A percentile compares a stretch with the other conserved stretches of the same genome.
phyloP scores from a whole-genome alignment of 2,329 filamentous ascomycete genomes.

The Microascus cirrosus region DNA sequence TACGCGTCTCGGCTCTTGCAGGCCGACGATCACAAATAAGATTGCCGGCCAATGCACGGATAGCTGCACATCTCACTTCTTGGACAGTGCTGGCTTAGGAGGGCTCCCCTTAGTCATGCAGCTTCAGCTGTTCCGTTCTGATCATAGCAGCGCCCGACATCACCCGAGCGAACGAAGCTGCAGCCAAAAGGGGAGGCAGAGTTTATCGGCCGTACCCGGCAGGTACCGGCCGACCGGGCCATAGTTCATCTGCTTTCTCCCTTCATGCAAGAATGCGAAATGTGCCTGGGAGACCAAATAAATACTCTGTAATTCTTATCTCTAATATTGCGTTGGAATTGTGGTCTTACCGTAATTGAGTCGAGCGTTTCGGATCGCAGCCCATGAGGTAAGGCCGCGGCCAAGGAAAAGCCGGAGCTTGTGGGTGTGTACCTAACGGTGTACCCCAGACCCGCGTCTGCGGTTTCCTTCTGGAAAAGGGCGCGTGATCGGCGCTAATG shows the following conservation, averaged over 20 bases:
- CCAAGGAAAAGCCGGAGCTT: not conserved
- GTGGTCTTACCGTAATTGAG: not conserved
- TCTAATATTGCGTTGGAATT: not conserved
- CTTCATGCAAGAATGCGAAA: not conserved
- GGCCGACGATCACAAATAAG: not conserved
- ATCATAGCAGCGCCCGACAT: not conserved
- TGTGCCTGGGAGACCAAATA: not conserved
- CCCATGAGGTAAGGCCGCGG: not conserved
- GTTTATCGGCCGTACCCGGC: not conserved
- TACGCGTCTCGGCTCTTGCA: not conserved
- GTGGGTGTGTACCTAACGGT: not conserved
- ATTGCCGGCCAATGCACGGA: not conserved
- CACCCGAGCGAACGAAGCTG: not conserved
- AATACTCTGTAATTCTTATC: not conserved
- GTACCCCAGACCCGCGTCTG: constrained; percentile 4
- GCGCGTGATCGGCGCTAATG: constrained; percentile 5
- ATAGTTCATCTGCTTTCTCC: not conserved
- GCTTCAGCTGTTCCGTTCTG: too few species aligned
- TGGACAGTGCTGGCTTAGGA: too few species aligned
- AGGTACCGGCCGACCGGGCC: not conserved
- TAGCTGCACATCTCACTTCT: not conserved
- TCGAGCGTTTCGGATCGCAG: not conserved
- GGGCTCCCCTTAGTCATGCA: too few species aligned
- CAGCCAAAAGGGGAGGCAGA: not conserved
- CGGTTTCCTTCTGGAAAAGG: constrained; percentile 5